These are phyloP conservation scores for Pseudotulostoma volvatum DNA, from an alignment of 495 filamentous ascomycete species.

Conservation along the genomic window DNA sequence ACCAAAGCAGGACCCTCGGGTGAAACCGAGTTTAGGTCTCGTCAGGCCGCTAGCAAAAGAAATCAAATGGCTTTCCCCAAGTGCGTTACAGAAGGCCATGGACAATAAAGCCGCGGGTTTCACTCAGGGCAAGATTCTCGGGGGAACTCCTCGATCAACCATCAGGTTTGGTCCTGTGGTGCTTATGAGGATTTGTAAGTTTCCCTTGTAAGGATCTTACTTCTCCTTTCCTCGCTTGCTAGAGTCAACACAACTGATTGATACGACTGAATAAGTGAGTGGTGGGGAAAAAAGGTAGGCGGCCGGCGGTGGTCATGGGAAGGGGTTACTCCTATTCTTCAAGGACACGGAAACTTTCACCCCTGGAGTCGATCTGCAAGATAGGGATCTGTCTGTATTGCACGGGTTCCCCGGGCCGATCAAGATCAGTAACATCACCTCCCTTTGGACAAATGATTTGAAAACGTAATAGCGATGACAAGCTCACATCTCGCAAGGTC, in stretches of 20 bases:
- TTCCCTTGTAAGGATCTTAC: background rate
- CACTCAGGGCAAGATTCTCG: constrained; percentile 26
- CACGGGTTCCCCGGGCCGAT: constrained; percentile 2
- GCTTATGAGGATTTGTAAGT: constrained; percentile 24
- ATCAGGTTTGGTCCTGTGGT: constrained; percentile 34
- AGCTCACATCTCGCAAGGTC: background rate
- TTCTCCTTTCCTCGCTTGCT: background rate
- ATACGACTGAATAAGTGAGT: constrained; percentile 15
- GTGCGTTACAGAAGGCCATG: background rate
- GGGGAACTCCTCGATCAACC: constrained; percentile 32
- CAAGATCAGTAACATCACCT: background rate
- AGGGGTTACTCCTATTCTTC: constrained; percentile 22
- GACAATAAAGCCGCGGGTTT: constrained; percentile 11
- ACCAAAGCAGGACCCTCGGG: constrained; percentile 3
- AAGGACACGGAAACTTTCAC: background rate
- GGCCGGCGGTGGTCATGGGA: constrained; percentile 35
- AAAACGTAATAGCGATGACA: background rate
- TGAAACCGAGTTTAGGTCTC: background rate
- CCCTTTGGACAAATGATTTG: background rate
- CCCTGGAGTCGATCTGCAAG: constrained; percentile 1
- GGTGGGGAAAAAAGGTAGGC: constrained; percentile 28
- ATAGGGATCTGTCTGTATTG: background rate
- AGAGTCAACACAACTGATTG: background rate
- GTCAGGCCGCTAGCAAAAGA: constrained; percentile 1
- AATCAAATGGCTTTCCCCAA: constrained; percentile 1